Evolutionary conservation across 805 yeast species (phyloP), one percentile per base, ranked within the genome.

Genomic region (Lachancea nothofagi): DNA sequence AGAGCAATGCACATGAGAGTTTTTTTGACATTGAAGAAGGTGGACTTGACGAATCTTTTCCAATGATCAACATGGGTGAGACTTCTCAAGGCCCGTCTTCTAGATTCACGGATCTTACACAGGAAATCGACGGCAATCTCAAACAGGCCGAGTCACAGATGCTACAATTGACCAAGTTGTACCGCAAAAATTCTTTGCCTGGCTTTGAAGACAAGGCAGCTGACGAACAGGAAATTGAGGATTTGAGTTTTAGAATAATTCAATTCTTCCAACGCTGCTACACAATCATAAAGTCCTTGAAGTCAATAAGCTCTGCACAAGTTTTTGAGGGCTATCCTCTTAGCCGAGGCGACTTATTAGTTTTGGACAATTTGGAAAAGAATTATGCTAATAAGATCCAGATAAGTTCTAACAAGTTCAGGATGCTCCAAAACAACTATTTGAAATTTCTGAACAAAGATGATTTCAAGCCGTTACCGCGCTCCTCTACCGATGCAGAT

Each of bases 371-470:
- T 61, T 75, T 86, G 65, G 83, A 85, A 60, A 84, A 85, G 51
- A 79, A 78, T 33, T 78, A 89, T 59, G 98, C 98, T 2, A 69
- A 82, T 32, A 79, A 81, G 57, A 80, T 93, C 17, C 98, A 93
- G 59, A 79, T 77, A 29, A 66, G 76, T 32, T 82, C 94, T 29
- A 75, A 89, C 14, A 74, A 71, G 37, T 93, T 89, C 63, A 68
- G 97, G 38, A 83, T 85, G 55, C 66, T 93, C 51, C 99, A 93
- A 59, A 86, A 90, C 54, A 80, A 83, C 47, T 93, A 93, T 54
- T 79, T 93, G 55, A 83, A 85, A 57, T 84, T 83, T 49, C 67
- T 90, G 42, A 78, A 83, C 49, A 84, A 84, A 47, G 96, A 85
- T 55, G 93, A 84, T 34, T 79, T 74, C 50, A 81, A 74, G 38